Base-by-base conservation (phyloP, 345 rosid genomes). In the Populus deltoides region DNA sequence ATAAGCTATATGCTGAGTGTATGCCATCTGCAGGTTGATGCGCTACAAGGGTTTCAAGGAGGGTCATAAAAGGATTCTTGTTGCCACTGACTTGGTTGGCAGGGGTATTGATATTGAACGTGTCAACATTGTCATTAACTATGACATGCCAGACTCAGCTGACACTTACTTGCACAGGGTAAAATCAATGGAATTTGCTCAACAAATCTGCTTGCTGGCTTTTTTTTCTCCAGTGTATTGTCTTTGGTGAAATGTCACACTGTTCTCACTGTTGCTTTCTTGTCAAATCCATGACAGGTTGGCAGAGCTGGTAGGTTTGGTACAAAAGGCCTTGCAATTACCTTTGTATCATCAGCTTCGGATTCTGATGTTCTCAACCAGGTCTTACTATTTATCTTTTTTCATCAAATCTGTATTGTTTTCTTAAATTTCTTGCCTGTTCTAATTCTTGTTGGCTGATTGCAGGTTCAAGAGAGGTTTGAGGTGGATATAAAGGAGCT, bases 241-340 rank as follows among this genome's bases (percentile, higher is more conserved):
- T 67, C 17, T 33, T 57, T 2, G 6, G 4, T 47, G 17, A 70
- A 68, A 22, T 73, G 10, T 17, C 72, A 67, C 62, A 65, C 65
- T 68, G 18, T 36, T 17, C 74, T 69, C 62, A 68, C 61, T 70
- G 18, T 47, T 17, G 8, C 17, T 8, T 27, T 31, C 6, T 67
- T 51, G 11, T n/a, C 70, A 38, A 36, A 57, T 76, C 31, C 38
- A 16, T 73, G 47, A 57, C 78, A 91, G 99, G 99, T 97, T 61
- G 99, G 99, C 27, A 88, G 99, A 86, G 99, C 98, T 81, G 98
- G 99, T 66, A 90, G 99, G 82, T 97, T 97, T 87, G 99, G 99
- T 49, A 97, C 99, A 1, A 97, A 97, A 81, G 98, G 99, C 51
- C 97, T 97, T 49, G 98, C 98, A 18, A 97, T 97, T 43, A 97